Conservation (phyloP, 495 filamentous ascomycete genomes). For the Parathielavia appendiculata region DNA sequence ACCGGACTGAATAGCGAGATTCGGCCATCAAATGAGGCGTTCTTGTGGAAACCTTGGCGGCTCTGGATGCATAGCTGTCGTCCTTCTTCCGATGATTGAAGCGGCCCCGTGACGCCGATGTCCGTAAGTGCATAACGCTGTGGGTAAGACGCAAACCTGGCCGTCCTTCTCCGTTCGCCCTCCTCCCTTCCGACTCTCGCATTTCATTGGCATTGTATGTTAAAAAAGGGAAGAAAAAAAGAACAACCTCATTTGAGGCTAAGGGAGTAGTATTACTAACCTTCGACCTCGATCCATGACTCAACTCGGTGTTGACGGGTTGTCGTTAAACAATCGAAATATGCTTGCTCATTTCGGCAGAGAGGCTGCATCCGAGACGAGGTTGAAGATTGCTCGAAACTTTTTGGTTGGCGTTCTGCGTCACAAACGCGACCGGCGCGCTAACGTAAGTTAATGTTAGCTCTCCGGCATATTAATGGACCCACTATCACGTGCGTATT, state of each 20-base stretch:
- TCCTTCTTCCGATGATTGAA: too few relatives aligned
- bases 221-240: background rate
- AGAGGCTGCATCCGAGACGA: background rate
- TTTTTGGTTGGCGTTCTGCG: too few relatives aligned
- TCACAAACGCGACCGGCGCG: too few relatives aligned
- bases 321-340: background rate
- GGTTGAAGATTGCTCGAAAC: background rate
- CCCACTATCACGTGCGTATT: background rate
- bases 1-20: too few relatives aligned
- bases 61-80: too few relatives aligned
- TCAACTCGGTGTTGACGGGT: background rate
- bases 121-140: too few relatives aligned
- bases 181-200: background rate
- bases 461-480: background rate
- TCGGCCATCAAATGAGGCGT: too few relatives aligned
- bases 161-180: too few relatives aligned
- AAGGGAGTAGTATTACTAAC: slow-evolving; percentile 26
- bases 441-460: too few relatives aligned
- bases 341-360: background rate
- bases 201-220: background rate
- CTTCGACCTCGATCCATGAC: slow-evolving; percentile 36
- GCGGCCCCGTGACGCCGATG: too few relatives aligned
- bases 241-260: slow-evolving; percentile 15
- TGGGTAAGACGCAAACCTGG: too few relatives aligned
- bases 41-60: too few relatives aligned